Evolutionary conservation across 2,329 filamentous ascomycete genomes (phyloP).

Genomic region (Blumeria hordei): DNA sequence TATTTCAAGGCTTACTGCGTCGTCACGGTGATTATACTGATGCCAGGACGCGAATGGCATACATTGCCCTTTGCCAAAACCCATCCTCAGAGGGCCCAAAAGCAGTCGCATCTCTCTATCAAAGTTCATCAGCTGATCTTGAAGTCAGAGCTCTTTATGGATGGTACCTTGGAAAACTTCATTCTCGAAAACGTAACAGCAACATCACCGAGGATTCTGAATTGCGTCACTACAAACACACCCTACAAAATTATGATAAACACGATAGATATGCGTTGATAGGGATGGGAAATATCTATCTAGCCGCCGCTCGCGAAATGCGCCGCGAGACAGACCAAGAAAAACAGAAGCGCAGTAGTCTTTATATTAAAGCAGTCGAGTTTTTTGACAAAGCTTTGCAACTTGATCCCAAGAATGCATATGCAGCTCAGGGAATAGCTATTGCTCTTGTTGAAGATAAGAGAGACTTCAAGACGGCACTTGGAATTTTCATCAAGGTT

Average conservation of each 20-base stretch:
- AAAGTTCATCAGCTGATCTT: constrained; percentile 60
- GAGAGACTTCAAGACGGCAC: constrained; percentile 61
- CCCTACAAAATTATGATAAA: constrained; percentile 81
- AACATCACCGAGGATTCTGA: constrained; percentile 79
- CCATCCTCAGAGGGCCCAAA: constrained; percentile 73
- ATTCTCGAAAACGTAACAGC: constrained; percentile 53
- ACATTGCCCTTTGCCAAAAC: constrained; percentile 61
- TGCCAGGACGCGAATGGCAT: constrained; percentile 67
- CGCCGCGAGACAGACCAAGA: constrained; percentile 71
- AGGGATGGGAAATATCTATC: constrained; percentile 79
- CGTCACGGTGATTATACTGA: constrained; percentile 85
- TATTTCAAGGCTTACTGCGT: constrained; percentile 66
- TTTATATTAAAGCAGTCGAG: constrained; percentile 79
- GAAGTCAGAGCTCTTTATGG: constrained; percentile 85
- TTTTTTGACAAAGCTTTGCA: constrained; percentile 96
- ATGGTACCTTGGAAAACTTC: constrained; percentile 71
- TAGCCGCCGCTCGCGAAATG: constrained; percentile 81
- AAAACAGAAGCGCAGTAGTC: constrained; percentile 68
- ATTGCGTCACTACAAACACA: constrained; percentile 89
- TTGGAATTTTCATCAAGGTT: constrained; percentile 75
- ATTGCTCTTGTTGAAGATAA: constrained; percentile 88
- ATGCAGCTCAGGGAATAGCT: constrained; percentile 84
- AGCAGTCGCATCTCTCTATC: constrained; percentile 62
- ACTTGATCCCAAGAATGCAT: constrained; percentile 84
- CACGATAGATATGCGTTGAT: constrained; percentile 93